Evolutionary conservation across 2,329 filamentous ascomycete species (phyloP).

Genomic region (Cladosporium velox): DNA sequence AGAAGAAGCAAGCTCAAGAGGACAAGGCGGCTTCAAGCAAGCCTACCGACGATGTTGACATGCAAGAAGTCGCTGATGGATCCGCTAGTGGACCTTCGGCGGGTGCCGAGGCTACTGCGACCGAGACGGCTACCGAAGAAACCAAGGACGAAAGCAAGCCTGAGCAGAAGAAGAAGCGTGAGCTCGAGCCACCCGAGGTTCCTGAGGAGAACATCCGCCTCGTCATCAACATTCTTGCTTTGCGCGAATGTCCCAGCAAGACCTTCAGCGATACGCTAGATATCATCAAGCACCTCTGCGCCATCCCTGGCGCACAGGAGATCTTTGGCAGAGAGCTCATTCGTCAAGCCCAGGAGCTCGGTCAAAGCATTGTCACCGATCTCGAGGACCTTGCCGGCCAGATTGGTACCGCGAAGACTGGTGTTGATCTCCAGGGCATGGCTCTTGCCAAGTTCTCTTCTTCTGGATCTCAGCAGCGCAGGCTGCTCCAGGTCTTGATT

Average conservation of each 20-base stretch:
- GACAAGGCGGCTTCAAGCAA: conserved; percentile 16
- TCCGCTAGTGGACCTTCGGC: conserved; percentile 23
- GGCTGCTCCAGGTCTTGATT: conserved; percentile 86
- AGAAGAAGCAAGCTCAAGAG: conserved; percentile 27
- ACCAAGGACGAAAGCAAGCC: conserved; percentile 45
- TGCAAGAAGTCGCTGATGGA: conserved; percentile 29
- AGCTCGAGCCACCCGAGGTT: conserved; percentile 77
- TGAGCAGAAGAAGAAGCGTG: conserved; percentile 55
- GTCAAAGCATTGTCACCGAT: conserved; percentile 80
- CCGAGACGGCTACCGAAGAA: conserved; percentile 33
- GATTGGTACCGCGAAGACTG: conserved; percentile 81
- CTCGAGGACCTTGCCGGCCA: conserved; percentile 82
- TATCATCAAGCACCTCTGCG: conserved; percentile 97
- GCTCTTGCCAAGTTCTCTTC: conserved; percentile 95
- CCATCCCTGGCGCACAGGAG: conserved; percentile 85
- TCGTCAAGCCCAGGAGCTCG: conserved; percentile 79
- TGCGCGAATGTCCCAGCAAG: conserved; percentile 93
- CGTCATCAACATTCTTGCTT: conserved; percentile 95
- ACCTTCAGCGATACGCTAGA: conserved; percentile 97
- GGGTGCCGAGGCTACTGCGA: conserved; percentile 25
- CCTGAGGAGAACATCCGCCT: conserved; percentile 86
- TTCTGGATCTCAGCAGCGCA: conserved; percentile 93
- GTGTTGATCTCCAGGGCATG: conserved; percentile 92
- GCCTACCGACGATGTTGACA: conserved; percentile 23
- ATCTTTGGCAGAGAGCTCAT: conserved; percentile 93